phyloP scores from a whole-genome alignment of 2,329 filamentous ascomycete species.

The Zelopaecilomyces penicillatus region DNA sequence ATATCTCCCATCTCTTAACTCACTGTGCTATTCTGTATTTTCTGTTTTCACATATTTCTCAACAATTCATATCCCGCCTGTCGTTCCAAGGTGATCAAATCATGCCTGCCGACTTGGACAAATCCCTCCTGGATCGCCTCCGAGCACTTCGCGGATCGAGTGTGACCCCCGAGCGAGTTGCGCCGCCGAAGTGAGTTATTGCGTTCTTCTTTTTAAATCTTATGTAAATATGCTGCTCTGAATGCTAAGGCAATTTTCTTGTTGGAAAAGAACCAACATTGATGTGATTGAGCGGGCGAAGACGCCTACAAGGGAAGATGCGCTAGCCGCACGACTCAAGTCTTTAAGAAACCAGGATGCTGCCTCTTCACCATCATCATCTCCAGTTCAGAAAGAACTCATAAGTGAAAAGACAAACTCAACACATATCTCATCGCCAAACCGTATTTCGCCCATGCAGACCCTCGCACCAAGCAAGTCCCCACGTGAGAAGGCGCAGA shows the following conservation, averaged over 20 bases:
- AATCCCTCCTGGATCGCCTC: constrained; percentile 43
- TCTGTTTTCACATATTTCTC: no score
- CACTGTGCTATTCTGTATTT: no score
- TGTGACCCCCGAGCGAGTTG: constrained; percentile 27
- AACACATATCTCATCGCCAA: not conserved
- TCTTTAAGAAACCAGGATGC: constrained; percentile 36
- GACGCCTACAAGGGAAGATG: constrained; percentile 40
- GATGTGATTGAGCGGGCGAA: constrained; percentile 34
- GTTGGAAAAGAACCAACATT: constrained; percentile 17
- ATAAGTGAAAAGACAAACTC: not conserved
- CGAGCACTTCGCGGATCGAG: constrained; percentile 37
- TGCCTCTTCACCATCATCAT: constrained; percentile 13
- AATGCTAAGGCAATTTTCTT: constrained; percentile 1
- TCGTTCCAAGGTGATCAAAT: not conserved
- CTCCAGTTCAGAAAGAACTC: not conserved
- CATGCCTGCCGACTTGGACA: constrained; percentile 33
- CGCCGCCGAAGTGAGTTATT: constrained; percentile 31
- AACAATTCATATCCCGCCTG: no score
- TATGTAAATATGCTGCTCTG: not conserved
- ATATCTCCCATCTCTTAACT: no score
- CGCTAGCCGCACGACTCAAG: constrained; percentile 43
- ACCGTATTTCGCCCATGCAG: not conserved
- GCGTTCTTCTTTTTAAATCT: not conserved
- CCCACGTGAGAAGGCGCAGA: not conserved
- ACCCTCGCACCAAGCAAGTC: constrained; percentile 1